Conservation (phyloP, 768 basidiomycete species). For the Leccinum longicurvipes region DNA sequence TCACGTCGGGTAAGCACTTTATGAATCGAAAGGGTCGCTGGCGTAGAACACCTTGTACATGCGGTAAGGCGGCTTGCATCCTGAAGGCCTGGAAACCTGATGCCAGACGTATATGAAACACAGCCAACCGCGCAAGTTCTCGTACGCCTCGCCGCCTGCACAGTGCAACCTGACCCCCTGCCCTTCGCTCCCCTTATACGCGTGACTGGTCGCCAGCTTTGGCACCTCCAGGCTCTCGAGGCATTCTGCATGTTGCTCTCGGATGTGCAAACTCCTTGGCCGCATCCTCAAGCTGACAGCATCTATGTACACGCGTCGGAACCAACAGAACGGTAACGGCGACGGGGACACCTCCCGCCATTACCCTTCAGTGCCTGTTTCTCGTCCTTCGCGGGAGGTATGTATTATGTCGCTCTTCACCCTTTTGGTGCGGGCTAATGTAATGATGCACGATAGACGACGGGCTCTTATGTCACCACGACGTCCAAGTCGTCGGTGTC, state of each 20-base stretch:
- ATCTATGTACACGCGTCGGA: conserved; percentile 9
- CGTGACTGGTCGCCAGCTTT: not conserved
- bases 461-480: not conserved
- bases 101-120: conserved; percentile 4
- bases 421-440: not conserved
- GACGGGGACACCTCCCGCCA: conserved; percentile 2
- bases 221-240: not conserved
- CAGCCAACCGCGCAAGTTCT: not conserved
- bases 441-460: not conserved
- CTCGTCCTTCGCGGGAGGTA: conserved; percentile 10
- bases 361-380: not conserved
- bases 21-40: not conserved
- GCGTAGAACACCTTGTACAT: not conserved
- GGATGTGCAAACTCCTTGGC: conserved; percentile 13
- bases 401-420: not conserved
- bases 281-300: conserved; percentile 8
- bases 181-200: conserved; percentile 8
- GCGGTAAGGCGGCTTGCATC: not conserved
- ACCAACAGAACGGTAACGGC: not conserved
- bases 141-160: not conserved
- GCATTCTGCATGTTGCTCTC: conserved; percentile 5
- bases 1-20: too few relatives aligned
- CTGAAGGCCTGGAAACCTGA: conserved; percentile 1
- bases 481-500: not conserved
- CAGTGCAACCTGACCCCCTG: conserved; percentile 3